Base-by-base conservation (phyloP, 139 green algal species). In the Chlorella sorokiniana region DNA sequence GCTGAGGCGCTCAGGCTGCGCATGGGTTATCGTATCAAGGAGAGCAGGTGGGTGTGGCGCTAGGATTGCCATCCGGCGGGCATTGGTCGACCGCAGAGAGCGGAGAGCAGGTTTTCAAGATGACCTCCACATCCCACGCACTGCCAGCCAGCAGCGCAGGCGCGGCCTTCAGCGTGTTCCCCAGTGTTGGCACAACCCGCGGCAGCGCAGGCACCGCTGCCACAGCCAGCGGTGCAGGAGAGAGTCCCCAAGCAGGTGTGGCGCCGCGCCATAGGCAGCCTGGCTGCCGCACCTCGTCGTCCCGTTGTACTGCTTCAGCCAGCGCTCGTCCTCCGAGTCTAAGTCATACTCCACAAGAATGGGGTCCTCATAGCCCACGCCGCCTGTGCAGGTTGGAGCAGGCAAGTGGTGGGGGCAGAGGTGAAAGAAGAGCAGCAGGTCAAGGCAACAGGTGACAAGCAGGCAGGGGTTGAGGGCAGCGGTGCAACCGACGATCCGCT, bases 331-430 rank as follows among this genome's bases (percentile, higher is more conserved):
- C 40, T 98, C 93, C 1, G 92, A 84, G 78, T 99, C 96, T 64
- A 99, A 86, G 68, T 99, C 96, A 82, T 98, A 99, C 88, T 99
- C 96, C 42, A 98, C 90, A 33, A 86, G 52, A 4, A 45, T 78
- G 40, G 81, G 80, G 65, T 89, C 85, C 18, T 81, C 54, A 27
- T 83, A 86, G 10, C 70, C 79, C 56, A 61, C 38, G 8, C 84
- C 79, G 2, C 73, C 72, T 79, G 72, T 41, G 7, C 64, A 70
- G 64, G 8, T 44, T 31, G 64, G 11, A 70, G 35, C 56, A 65
- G 16, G 18, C n/a, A n/a, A n/a, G n/a, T n/a, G n/a, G n/a, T n/a
- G 33, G 45, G 14, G 44, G 42, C 42, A 63, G 22, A 27, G 2
- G 6, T 63, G 42, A 31, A 29, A 20, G 22, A 29, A 22, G 22